Conservation (phyloP, 805 yeast genomes). For the Tanozyma kutaoensis region DNA sequence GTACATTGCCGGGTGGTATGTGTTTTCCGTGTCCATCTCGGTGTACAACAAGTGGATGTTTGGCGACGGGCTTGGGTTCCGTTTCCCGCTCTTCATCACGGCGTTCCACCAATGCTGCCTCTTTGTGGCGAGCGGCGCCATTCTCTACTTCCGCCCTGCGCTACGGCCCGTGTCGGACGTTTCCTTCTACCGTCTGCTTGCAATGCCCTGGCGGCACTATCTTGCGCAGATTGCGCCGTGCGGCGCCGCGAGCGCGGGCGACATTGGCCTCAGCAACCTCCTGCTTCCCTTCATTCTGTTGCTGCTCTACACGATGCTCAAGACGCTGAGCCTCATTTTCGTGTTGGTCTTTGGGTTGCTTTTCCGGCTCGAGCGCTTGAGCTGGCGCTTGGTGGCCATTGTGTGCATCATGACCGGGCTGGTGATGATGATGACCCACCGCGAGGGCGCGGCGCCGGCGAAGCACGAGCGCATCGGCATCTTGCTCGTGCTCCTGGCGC, state of each 20-base stretch:
- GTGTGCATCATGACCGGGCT: conserved; percentile 74
- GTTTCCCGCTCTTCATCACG: conserved; percentile 77
- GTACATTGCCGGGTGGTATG: conserved; percentile 51
- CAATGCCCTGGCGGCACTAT: conserved; percentile 16
- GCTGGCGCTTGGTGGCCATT: conserved; percentile 52
- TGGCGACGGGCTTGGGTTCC: conserved; percentile 59
- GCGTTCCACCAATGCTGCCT: conserved; percentile 72
- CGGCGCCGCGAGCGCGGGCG: conserved; percentile 80
- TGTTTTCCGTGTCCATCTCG: conserved; percentile 55
- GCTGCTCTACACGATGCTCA: conserved; percentile 84
- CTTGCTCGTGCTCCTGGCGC: conserved; percentile 58
- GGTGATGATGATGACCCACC: conserved; percentile 70
- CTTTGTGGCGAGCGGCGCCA: conserved; percentile 34
- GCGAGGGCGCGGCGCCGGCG: conserved; percentile 3
- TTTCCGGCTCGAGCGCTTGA: conserved; percentile 64
- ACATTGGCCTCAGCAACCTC: conserved; percentile 84
- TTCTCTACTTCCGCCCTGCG: conserved; percentile 32
- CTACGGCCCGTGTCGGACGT: conserved; percentile 23
- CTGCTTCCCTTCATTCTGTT: conserved; percentile 70
- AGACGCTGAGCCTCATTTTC: conserved; percentile 78
- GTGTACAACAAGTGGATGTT: conserved; percentile 97
- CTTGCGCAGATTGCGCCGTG: conserved; percentile 61
- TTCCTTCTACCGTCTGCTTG: conserved; percentile 5
- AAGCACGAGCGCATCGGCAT: conserved; percentile 45
- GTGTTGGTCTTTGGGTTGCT: conserved; percentile 80